Percentiles rank a stretch among this genome's conserved stretches.
phyloP scores from a whole-genome alignment of 768 basidiomycete species.

The Panaeolus cyanescens region DNA sequence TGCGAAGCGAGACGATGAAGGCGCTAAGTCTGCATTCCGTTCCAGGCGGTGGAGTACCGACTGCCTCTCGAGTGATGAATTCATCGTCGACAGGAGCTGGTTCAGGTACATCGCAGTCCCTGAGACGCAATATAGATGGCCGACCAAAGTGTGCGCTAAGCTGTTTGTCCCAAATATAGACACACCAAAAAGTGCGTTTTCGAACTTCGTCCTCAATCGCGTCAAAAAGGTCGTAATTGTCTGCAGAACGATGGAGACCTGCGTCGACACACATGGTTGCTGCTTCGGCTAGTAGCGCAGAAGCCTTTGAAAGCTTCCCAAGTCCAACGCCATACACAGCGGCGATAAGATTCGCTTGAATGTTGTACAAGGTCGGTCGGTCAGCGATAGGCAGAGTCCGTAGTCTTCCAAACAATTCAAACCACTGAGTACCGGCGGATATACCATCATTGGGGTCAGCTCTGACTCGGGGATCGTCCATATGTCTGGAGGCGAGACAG shows the following conservation, averaged over 20 bases:
- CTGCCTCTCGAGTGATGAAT: conserved; percentile 74
- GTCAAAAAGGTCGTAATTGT: conserved; percentile 86
- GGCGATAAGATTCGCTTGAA: conserved; percentile 90
- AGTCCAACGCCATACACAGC: conserved; percentile 91
- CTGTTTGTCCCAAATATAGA: conserved; percentile 97
- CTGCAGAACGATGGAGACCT: conserved; percentile 85
- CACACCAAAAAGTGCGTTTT: conserved; percentile 96
- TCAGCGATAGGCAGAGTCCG: conserved; percentile 90
- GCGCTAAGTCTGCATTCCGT: conserved; percentile 79
- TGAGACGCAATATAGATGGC: conserved; percentile 81
- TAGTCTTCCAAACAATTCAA: conserved; percentile 83
- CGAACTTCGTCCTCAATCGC: conserved; percentile 89
- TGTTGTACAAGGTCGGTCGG: conserved; percentile 87
- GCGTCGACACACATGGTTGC: conserved; percentile 88
- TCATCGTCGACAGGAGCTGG: conserved; percentile 88
- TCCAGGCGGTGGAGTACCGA: conserved; percentile 67
- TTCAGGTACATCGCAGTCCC: conserved; percentile 92
- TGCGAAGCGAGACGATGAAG: conserved; percentile 74
- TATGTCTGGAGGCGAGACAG: conserved; percentile 88
- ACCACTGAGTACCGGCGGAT: conserved; percentile 91
- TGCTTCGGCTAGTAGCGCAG: conserved; percentile 83
- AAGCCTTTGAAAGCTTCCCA: conserved; percentile 86
- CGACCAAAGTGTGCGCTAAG: conserved; percentile 87
- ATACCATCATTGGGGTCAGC: conserved; percentile 80
- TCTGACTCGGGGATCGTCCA: conserved; percentile 89